phyloP scores from a whole-genome alignment of 495 filamentous ascomycete species.

The Tuber indicum region DNA sequence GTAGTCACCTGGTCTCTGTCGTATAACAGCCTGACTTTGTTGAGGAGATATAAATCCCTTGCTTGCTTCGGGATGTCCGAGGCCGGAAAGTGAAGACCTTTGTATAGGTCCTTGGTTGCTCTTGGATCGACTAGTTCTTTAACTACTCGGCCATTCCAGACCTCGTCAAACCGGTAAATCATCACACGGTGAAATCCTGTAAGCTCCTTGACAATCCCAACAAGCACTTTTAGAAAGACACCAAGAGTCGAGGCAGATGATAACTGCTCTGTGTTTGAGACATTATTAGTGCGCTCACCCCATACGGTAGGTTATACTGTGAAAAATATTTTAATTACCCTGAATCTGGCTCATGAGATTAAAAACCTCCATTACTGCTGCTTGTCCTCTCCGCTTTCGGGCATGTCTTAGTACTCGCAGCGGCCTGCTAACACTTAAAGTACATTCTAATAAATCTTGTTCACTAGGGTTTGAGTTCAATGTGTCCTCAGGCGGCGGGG shows the following conservation, averaged over 20 bases:
- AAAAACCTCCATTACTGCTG: conserved; percentile 88
- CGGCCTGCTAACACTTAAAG: conserved; percentile 65
- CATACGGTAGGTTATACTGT: background rate
- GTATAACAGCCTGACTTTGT: conserved; percentile 71
- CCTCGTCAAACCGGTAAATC: conserved; percentile 85
- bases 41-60: conserved; percentile 72
- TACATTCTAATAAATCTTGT: conserved; percentile 69
- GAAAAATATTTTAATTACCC: conserved; percentile 12
- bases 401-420: conserved; percentile 73
- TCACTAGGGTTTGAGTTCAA: conserved; percentile 60
- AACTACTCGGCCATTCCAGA: conserved; percentile 79
- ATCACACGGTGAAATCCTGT: conserved; percentile 91
- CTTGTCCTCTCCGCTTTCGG: conserved; percentile 69
- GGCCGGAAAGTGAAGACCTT: conserved; percentile 84
- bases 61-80: conserved; percentile 87
- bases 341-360: conserved; percentile 85
- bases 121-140: conserved; percentile 76
- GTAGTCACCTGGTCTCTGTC: conserved; percentile 69
- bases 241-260: conserved; percentile 62
- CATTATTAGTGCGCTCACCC: conserved; percentile 8
- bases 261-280: conserved; percentile 53
- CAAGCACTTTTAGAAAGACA: conserved; percentile 62
- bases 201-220: conserved; percentile 77
- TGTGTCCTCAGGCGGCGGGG: conserved; percentile 64
- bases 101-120: conserved; percentile 78